phyloP scores from a whole-genome alignment of 2,329 filamentous ascomycete species.

The Venturiaceae sp. region DNA sequence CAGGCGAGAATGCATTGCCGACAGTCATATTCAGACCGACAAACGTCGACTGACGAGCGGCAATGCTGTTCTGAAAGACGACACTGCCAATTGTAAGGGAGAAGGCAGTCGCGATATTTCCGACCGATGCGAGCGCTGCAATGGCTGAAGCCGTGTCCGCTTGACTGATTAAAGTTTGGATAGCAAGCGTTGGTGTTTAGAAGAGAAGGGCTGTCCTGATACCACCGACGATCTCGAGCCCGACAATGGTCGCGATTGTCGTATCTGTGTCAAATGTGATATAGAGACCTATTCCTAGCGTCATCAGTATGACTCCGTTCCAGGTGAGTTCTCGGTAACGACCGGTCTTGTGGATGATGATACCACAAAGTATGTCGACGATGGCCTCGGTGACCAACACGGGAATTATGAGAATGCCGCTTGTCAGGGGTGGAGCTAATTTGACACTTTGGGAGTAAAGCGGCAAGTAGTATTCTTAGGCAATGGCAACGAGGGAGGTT shows the following conservation, averaged over 20 bases:
- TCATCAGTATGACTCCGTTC: constrained; percentile 29
- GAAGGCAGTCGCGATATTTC: constrained; percentile 58
- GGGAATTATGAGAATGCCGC: constrained; percentile 28
- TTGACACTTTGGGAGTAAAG: constrained; percentile 20
- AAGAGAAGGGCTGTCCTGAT: constrained; percentile 55
- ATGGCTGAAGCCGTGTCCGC: constrained; percentile 61
- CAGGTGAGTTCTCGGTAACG: constrained; percentile 31
- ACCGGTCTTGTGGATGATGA: constrained; percentile 17
- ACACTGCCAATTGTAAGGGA: constrained; percentile 68
- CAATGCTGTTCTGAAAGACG: constrained; percentile 41
- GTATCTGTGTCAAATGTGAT: constrained; percentile 22
- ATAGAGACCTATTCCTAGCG: constrained; percentile 26
- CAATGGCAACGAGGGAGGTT: constrained; percentile 30
- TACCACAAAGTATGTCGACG: constrained; percentile 16
- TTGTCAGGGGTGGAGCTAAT: constrained; percentile 14
- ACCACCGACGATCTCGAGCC: constrained; percentile 28
- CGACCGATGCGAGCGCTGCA: constrained; percentile 56
- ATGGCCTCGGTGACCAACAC: constrained; percentile 23
- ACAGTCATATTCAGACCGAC: not conserved
- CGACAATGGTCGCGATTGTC: constrained; percentile 27
- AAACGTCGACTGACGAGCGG: not conserved
- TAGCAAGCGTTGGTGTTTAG: constrained; percentile 57
- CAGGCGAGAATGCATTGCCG: constrained; percentile 49
- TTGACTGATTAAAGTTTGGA: constrained; percentile 53
- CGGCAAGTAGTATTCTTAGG: constrained; percentile 28